A percentile compares a stretch with the other conserved stretches of the same genome.
Conservation (phyloP, 148 eudicot genomes). For the Cornus suecica region DNA sequence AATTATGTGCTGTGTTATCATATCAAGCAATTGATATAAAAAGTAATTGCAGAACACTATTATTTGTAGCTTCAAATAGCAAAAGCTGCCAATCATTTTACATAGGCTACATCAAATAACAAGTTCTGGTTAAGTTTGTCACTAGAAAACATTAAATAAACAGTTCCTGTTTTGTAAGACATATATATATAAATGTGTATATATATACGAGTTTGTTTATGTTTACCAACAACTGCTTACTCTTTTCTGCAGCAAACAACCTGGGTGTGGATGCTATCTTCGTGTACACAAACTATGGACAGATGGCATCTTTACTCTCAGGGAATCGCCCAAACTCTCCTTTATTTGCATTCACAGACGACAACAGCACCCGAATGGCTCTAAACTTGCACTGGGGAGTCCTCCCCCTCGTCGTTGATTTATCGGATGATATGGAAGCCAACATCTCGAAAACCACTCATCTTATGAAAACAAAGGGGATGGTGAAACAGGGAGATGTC, state of each 20-base stretch:
- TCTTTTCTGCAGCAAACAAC: constrained; percentile 38
- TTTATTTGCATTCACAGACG: constrained; percentile 42
- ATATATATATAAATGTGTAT: not conserved
- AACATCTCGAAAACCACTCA: constrained; percentile 27
- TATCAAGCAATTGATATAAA: not conserved
- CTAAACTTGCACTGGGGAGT: constrained; percentile 57
- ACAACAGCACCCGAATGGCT: constrained; percentile 32
- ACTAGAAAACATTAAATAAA: not conserved
- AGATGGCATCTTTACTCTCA: constrained; percentile 53
- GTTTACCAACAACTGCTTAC: not conserved
- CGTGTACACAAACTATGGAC: constrained; percentile 43
- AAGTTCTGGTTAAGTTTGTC: not conserved
- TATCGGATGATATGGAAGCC: constrained; percentile 42
- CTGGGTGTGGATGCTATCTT: constrained; percentile 47
- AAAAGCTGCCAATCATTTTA: not conserved
- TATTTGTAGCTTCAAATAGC: not conserved
- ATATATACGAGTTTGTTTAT: too few species aligned
- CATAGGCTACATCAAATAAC: not conserved
- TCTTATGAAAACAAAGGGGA: constrained; percentile 33
- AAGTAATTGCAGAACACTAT: not conserved
- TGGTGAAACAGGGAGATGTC: constrained; percentile 39
- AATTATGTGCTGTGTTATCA: too few species aligned
- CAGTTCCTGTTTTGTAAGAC: not conserved
- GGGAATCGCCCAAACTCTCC: constrained; percentile 49
- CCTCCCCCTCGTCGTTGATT: constrained; percentile 28